Base-by-base conservation (phyloP, 2,329 filamentous ascomycete species). In the Colletotrichum sansevieriae region DNA sequence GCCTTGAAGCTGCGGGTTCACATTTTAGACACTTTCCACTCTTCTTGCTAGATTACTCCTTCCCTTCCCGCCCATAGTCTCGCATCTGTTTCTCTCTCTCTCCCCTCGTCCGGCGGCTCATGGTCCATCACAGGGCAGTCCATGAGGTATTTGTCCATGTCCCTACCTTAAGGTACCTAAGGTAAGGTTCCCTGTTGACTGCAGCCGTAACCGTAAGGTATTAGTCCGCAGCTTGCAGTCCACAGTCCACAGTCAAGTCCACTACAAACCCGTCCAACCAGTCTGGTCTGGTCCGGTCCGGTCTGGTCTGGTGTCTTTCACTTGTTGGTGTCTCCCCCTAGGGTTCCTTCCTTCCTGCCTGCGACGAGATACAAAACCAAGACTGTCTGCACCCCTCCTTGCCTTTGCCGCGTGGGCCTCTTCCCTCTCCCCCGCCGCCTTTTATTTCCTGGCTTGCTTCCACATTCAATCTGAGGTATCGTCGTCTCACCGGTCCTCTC, bases 311-410 rank as follows among this genome's bases (percentile, higher is more conserved):
- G 41, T 35, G 57, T 61, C 58, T 54, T 58, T 15, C 37, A 39
- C 37, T 39, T 39, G 13, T 39, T 39, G 13, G 10, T 39, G 11
- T 39, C 37, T 12, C 37, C 18, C 51, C 60, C 66, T 47, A 65
- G 60, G 63, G 55, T 69, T 60, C 62, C 43, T 65, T 59, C 62
- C 63, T 51, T 57, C 39, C 33, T 56, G 64, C 37, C 67, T 67
- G 63, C 63, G 63, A 70, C 67, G 63, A 70, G 44, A 70, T 70
- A 70, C 67, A 70, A 70, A 70, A 70, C 67, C 57, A 60, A 70
- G 67, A 57, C 63, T 43, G 51, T 51, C 63, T 69, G 57, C 67
- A 29, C 65, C 65, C 63, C 65, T 22, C 33, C 46, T 22, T 55
- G 39, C 56, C 52, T 11, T 55, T 62, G 55, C 55, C 57, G 51